phyloP scores from a whole-genome alignment of 148 eudicot genomes.

The Rhododendron simsii region DNA sequence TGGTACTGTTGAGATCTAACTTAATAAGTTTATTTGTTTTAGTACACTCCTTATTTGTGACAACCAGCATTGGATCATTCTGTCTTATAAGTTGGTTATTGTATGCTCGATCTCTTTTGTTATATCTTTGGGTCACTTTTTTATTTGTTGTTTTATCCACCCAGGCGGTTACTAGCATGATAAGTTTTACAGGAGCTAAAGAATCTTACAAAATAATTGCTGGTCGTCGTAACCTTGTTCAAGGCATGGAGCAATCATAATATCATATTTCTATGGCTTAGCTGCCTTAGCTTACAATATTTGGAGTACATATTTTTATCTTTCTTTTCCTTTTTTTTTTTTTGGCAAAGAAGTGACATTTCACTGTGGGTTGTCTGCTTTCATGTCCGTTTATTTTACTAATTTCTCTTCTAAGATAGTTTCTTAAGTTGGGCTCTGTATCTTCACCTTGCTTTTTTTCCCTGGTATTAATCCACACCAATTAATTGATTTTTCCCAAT shows the following conservation, averaged over 20 bases:
- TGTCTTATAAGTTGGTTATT: neutral
- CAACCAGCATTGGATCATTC: neutral
- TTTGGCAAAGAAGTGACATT: neutral
- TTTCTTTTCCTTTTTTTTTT: neutral
- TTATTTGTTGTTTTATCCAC: neutral
- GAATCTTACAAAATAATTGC: neutral
- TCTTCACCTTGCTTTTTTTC: neutral
- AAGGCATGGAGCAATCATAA: neutral
- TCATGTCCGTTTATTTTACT: neutral
- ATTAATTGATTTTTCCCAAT: neutral
- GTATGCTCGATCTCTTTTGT: neutral
- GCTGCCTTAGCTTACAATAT: neutral
- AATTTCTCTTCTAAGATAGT: neutral
- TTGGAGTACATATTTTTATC: neutral
- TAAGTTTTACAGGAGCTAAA: neutral
- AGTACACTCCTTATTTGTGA: neutral
- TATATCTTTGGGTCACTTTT: neutral
- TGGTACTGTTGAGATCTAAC: neutral
- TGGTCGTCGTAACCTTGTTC: neutral
- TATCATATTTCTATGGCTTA: neutral
- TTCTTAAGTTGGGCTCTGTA: neutral
- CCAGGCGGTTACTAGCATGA: neutral
- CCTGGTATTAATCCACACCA: neutral
- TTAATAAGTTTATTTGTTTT: neutral
- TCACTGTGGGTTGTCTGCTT: neutral